Evolutionary conservation across 495 filamentous ascomycete genomes (phyloP).

Genomic region (Tuber calosporum): DNA sequence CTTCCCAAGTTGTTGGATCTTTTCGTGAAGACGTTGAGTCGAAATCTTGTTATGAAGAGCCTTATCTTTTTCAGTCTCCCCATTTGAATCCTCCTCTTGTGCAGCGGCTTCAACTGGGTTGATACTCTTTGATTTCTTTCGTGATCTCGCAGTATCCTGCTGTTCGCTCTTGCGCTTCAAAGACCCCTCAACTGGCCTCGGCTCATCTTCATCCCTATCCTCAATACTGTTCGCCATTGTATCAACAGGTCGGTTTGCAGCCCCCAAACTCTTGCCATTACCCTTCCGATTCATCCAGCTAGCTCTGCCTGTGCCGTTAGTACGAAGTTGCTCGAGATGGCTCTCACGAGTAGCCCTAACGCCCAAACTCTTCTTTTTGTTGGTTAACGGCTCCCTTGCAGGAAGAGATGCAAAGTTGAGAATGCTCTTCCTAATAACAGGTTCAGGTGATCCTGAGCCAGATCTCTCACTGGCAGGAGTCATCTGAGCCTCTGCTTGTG

Average conservation of each 20-base stretch:
- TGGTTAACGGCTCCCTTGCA: constrained; percentile 75
- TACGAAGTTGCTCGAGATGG: constrained; percentile 62
- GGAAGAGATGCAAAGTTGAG: constrained; percentile 87
- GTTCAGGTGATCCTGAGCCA: constrained; percentile 43
- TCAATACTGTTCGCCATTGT: constrained; percentile 54
- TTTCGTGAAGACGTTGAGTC: constrained; percentile 82
- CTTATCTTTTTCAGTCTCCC: constrained; percentile 28
- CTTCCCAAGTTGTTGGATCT: constrained; percentile 88
- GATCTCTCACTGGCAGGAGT: constrained; percentile 28
- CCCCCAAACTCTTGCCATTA: constrained; percentile 45
- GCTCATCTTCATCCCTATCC: constrained; percentile 43
- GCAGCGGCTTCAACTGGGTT: constrained; percentile 8
- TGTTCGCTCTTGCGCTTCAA: constrained; percentile 42
- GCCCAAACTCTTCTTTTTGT: constrained; percentile 70
- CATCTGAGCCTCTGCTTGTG: constrained; percentile 11
- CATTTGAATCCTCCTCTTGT: constrained; percentile 28
- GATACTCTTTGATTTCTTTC: constrained; percentile 40
- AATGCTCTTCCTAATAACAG: constrained; percentile 79
- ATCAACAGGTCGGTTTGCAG: constrained; percentile 45
- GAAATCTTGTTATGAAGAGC: constrained; percentile 73
- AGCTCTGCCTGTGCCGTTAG: constrained; percentile 43
- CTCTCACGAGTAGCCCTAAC: constrained; percentile 66
- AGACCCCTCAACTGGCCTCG: constrained; percentile 46
- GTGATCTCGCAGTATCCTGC: constrained; percentile 31
- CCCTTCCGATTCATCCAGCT: constrained; percentile 46